Conservation (phyloP, 2,329 filamentous ascomycete genomes). For the Scedosporium minutisporum region DNA sequence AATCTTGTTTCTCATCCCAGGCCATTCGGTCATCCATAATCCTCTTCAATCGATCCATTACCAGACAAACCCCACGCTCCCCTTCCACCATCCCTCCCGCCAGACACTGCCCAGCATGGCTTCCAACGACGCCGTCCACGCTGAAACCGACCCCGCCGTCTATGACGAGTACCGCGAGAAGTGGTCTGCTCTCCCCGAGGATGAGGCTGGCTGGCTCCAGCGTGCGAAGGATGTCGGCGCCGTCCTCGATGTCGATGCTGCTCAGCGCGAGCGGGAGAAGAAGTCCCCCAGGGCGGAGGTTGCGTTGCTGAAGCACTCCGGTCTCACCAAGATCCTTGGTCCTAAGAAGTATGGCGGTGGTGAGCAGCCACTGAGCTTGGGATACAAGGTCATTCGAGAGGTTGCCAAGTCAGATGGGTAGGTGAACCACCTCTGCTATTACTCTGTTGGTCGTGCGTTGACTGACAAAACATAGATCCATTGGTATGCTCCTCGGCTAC, state of each 20-base stretch:
- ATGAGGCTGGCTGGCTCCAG: slow-evolving; percentile 26
- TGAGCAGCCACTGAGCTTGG: slow-evolving; percentile 35
- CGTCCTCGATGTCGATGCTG: slow-evolving; percentile 24
- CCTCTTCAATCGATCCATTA: background rate
- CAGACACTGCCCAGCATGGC: slow-evolving; percentile 9
- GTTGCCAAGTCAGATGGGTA: slow-evolving; percentile 55
- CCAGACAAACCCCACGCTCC: background rate
- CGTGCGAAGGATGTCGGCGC: slow-evolving; percentile 27
- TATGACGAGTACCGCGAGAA: slow-evolving; percentile 25
- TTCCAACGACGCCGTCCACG: slow-evolving; percentile 9
- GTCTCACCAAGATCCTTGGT: slow-evolving; percentile 28
- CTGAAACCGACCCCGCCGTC: slow-evolving; percentile 24
- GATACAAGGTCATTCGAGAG: slow-evolving; percentile 49
- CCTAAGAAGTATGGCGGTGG: slow-evolving; percentile 32
- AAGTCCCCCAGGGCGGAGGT: slow-evolving; percentile 31
- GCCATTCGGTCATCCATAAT: background rate
- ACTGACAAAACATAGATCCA: slow-evolving; percentile 26
- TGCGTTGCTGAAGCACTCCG: slow-evolving; percentile 29
- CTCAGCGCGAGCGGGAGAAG: slow-evolving; percentile 24
- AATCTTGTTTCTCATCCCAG: no score
- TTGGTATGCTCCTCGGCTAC: slow-evolving; percentile 58
- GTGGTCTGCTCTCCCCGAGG: slow-evolving; percentile 23
- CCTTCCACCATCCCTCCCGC: background rate
- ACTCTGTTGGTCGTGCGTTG: rapidly evolving
- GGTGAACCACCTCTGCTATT: background rate